Evolutionary conservation across 805 yeast species (phyloP).

Genomic region (Aciculoconidium aculeatum): DNA sequence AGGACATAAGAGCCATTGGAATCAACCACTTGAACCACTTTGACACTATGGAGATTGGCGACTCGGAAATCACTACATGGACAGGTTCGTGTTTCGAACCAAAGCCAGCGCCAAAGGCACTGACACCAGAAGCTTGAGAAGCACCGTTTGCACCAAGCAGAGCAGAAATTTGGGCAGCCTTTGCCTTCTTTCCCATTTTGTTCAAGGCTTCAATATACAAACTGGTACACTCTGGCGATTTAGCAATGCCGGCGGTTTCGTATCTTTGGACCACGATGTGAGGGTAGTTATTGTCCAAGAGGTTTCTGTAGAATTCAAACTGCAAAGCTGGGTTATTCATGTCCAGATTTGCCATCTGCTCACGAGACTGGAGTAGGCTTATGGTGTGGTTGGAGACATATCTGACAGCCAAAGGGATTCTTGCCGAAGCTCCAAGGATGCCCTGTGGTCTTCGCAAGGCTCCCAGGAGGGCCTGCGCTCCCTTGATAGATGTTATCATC

Average conservation of each 20-base stretch:
- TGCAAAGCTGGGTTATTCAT: constrained; percentile 65
- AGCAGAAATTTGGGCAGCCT: constrained; percentile 64
- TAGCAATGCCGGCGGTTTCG: constrained; percentile 90
- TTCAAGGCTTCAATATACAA: constrained; percentile 78
- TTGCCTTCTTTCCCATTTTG: constrained; percentile 68
- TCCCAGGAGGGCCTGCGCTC: too few species aligned
- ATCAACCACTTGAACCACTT: constrained; percentile 87
- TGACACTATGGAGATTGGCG: constrained; percentile 68
- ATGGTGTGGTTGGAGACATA: constrained; percentile 23
- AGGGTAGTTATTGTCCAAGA: constrained; percentile 83
- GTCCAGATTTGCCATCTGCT: constrained; percentile 80
- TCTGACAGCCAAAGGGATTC: constrained; percentile 3
- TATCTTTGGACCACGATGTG: constrained; percentile 91
- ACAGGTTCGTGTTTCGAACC: constrained; percentile 80
- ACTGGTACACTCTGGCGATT: constrained; percentile 70
- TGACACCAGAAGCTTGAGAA: constrained; percentile 5
- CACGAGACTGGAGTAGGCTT: constrained; percentile 42
- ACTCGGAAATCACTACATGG: constrained; percentile 89
- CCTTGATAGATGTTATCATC: too few species aligned
- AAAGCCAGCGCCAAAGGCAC: constrained; percentile 20
- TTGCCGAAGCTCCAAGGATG: too few species aligned
- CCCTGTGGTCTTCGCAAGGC: too few species aligned
- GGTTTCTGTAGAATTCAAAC: constrained; percentile 72
- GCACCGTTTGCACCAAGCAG: constrained; percentile 19
- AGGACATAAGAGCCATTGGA: constrained; percentile 72